phyloP scores from a whole-genome alignment of 148 eudicot genomes.

The Vaccinium corymbosum region DNA sequence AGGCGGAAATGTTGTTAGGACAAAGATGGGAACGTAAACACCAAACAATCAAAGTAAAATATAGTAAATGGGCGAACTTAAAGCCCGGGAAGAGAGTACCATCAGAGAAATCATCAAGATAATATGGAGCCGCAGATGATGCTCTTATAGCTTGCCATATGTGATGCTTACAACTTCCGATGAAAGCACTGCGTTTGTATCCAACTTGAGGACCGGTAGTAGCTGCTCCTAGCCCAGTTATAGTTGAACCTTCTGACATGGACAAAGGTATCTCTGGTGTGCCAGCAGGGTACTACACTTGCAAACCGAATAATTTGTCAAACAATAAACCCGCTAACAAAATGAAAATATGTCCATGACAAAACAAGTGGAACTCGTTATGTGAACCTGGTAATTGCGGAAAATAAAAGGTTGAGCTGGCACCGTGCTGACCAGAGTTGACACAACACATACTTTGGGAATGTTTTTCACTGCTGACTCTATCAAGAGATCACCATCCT shows the following conservation, averaged over 20 bases:
- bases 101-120: constrained; percentile 94
- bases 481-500: constrained; percentile 91
- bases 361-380: neutral
- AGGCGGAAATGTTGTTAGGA: constrained; percentile 8
- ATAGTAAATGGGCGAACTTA: neutral
- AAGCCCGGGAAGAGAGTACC: constrained; percentile 43
- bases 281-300: constrained; percentile 90
- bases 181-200: constrained; percentile 74
- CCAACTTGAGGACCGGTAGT: constrained; percentile 61
- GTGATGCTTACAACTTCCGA: constrained; percentile 96
- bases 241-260: constrained; percentile 62
- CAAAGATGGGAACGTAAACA: constrained; percentile 7
- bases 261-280: constrained; percentile 81
- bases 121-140: constrained; percentile 99
- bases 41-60: constrained; percentile 7
- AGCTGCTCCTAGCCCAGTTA: constrained; percentile 55
- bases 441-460: constrained; percentile 94
- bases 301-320: constrained; percentile 7
- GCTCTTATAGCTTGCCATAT: constrained; percentile 99
- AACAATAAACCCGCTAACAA: neutral
- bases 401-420: constrained; percentile 97
- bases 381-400: constrained; percentile 91
- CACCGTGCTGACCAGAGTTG: constrained; percentile 79
- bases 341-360: neutral
- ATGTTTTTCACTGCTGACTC: constrained; percentile 82